Conservation (phyloP, 148 eudicot genomes). For the Persicaria tinctoria region DNA sequence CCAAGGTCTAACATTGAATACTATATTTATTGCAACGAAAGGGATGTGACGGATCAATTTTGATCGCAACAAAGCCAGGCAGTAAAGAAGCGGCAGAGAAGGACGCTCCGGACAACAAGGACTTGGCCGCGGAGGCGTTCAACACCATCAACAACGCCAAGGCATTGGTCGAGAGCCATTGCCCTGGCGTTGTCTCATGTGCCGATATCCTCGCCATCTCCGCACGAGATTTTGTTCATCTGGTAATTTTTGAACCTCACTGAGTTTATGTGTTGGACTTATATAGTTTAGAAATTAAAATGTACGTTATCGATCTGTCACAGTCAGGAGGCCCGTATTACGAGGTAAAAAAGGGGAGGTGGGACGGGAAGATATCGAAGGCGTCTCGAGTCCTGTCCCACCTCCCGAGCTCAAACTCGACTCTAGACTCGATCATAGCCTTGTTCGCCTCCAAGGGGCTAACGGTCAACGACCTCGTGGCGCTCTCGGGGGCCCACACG, state of each 20-base stretch:
- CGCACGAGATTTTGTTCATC: slow-evolving; percentile 66
- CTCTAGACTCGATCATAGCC: slow-evolving; percentile 44
- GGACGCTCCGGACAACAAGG: slow-evolving; percentile 72
- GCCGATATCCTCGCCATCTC: slow-evolving; percentile 83
- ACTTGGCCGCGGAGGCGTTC: slow-evolving; percentile 58
- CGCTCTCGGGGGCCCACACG: slow-evolving; percentile 89
- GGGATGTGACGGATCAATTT: slow-evolving; percentile 91
- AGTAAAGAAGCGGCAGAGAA: slow-evolving; percentile 58
- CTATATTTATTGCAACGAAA: slow-evolving; percentile 12
- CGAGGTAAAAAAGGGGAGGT: slow-evolving; percentile 77
- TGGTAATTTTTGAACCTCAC: slow-evolving; percentile 33
- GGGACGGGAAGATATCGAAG: slow-evolving; percentile 73
- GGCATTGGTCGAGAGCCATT: slow-evolving; percentile 63
- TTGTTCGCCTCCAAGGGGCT: slow-evolving; percentile 75
- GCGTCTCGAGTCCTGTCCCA: slow-evolving; percentile 47
- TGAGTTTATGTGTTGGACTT: too few species aligned
- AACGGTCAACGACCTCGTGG: slow-evolving; percentile 48
- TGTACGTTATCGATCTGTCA: not conserved
- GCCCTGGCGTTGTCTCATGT: slow-evolving; percentile 87
- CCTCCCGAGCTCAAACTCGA: slow-evolving; percentile 59
- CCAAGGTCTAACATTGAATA: not conserved
- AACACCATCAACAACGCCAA: slow-evolving; percentile 63
- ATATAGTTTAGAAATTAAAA: not conserved
- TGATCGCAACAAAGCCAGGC: slow-evolving; percentile 50
- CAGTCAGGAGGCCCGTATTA: slow-evolving; percentile 90